Evolutionary conservation across 2,329 filamentous ascomycete genomes (phyloP).

Genomic region (Apiospora malaysiana): DNA sequence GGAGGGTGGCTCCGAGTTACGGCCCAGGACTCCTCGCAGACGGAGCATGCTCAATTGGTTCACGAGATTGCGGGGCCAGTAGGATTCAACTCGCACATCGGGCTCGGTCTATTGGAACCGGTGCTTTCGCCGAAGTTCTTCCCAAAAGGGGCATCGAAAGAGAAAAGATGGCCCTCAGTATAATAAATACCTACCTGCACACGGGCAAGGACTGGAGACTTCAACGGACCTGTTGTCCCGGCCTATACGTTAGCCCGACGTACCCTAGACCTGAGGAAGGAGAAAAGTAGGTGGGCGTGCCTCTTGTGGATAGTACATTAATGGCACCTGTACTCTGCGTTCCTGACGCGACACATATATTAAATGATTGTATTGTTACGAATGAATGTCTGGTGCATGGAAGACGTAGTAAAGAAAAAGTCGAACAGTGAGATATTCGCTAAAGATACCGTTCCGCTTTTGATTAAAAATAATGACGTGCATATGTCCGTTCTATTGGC

Average conservation of each 20-base stretch:
- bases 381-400: neutral
- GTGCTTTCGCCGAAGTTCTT: neutral
- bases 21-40: constrained; percentile 26
- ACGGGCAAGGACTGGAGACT: too few species aligned
- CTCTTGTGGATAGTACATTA: neutral
- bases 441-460: too few species aligned
- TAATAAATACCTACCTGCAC: too few species aligned
- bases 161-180: neutral
- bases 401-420: neutral
- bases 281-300: too few species aligned
- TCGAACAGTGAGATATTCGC: neutral
- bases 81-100: constrained; percentile 30
- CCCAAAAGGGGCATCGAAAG: neutral
- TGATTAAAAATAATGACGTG: neutral
- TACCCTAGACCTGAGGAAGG: neutral
- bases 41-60: constrained; percentile 42
- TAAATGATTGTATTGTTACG: neutral
- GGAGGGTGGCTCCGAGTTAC: constrained; percentile 23
- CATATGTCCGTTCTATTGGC: neutral
- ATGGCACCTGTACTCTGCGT: neutral
- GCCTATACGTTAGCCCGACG: too few species aligned
- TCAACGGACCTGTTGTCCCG: too few species aligned
- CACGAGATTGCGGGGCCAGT: constrained; percentile 39
- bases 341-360: neutral
- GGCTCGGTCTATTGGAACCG: neutral